These are phyloP conservation scores for Aquilaria sinensis DNA, from an alignment of 345 rosid genomes.

Conservation along the genomic window DNA sequence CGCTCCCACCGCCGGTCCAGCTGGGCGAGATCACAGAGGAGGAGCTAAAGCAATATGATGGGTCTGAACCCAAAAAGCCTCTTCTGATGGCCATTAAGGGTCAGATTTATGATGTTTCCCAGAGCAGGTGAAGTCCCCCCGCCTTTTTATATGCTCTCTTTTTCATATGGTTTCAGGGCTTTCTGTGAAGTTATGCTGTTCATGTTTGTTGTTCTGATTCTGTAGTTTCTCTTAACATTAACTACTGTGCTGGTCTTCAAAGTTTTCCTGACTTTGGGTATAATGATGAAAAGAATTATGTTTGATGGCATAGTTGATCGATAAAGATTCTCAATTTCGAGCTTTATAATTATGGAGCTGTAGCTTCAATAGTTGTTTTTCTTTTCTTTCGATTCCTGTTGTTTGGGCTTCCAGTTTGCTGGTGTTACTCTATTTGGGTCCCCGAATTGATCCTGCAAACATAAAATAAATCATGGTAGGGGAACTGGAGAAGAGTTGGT, in stretches of 20 bases:
- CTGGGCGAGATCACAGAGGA: conserved; percentile 79
- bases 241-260: neutral
- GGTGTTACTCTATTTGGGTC: too few relatives aligned
- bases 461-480: too few relatives aligned
- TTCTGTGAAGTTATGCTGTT: neutral
- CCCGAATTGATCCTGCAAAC: too few relatives aligned
- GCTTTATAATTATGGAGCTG: too few relatives aligned
- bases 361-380: neutral
- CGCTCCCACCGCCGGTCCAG: conserved; percentile 72
- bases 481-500: too few relatives aligned
- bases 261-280: neutral
- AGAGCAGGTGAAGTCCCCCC: conserved; percentile 53
- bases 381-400: too few relatives aligned
- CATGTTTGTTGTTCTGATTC: neutral
- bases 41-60: conserved; percentile 72
- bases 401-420: too few relatives aligned
- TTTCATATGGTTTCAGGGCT: neutral
- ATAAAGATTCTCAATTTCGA: too few relatives aligned
- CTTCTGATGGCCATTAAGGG: conserved; percentile 93
- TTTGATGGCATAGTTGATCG: too few relatives aligned
- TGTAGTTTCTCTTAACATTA: neutral
- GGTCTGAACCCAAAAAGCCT: conserved; percentile 66
- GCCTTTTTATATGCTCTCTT: neutral
- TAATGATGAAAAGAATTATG: too few relatives aligned
- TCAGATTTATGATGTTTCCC: conserved; percentile 94